A percentile compares a stretch with the other conserved stretches of the same genome.
phyloP scores from a whole-genome alignment of 768 basidiomycete species.

The Podaxis mareebaensis region DNA sequence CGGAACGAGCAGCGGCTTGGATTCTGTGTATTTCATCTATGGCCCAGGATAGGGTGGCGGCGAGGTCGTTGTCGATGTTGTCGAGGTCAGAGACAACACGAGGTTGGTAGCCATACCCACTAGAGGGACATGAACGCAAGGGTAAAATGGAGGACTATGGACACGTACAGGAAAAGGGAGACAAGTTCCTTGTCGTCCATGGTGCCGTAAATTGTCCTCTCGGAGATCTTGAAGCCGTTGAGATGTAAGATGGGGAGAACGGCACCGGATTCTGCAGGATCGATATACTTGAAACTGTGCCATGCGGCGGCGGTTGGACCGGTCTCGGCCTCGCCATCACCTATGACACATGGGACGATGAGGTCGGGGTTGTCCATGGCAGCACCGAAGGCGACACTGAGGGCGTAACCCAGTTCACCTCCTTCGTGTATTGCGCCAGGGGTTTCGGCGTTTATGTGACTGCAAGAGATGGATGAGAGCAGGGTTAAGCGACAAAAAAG shows the following conservation, averaged over 20 bases:
- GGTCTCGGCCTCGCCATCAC: slow-evolving; percentile 86
- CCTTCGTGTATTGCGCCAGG: slow-evolving; percentile 93
- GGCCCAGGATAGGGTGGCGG: slow-evolving; percentile 83
- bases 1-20: slow-evolving; percentile 74
- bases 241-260: slow-evolving; percentile 90
- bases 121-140: slow-evolving; percentile 24
- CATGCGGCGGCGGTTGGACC: slow-evolving; percentile 81
- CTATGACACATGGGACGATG: slow-evolving; percentile 78
- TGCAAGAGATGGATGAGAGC: slow-evolving; percentile 21
- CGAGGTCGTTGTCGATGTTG: slow-evolving; percentile 76
- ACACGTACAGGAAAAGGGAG: slow-evolving; percentile 66
- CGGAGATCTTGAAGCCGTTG: slow-evolving; percentile 90
- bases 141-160: background rate
- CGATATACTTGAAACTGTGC: slow-evolving; percentile 89
- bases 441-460: slow-evolving; percentile 80
- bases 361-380: slow-evolving; percentile 92
- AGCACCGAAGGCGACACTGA: slow-evolving; percentile 83
- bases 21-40: slow-evolving; percentile 71
- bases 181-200: slow-evolving; percentile 88
- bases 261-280: slow-evolving; percentile 87
- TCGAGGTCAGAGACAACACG: slow-evolving; percentile 72
- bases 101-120: slow-evolving; percentile 88
- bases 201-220: slow-evolving; percentile 85
- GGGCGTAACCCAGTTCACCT: slow-evolving; percentile 87
- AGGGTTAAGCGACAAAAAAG: background rate